Base-by-base conservation (phyloP, 1,284 basidiomycete species). In the Inonotus hispidus region DNA sequence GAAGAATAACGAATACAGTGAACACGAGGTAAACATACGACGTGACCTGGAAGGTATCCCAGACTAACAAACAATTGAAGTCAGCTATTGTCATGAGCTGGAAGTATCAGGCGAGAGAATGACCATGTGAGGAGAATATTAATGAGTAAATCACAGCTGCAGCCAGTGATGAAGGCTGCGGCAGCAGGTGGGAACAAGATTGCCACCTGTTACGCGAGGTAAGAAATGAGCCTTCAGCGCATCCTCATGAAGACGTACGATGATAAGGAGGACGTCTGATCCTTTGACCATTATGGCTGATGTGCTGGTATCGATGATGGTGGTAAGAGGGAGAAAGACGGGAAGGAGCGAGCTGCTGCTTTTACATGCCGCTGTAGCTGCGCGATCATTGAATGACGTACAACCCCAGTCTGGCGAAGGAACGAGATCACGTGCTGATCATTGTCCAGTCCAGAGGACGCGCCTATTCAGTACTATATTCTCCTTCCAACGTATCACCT, bases 111-210 rank as follows among this genome's bases (percentile, higher is more conserved):
- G 35, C 45, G 32, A 32, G 32, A 4, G 57, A 37, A 73, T 83
- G 60, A 70, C 87, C 83, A 87, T 0, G 90, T 93, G 67, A 93
- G 73, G 60, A 80, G 73, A 63, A 92, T 82, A 75, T 90, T 92
- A 76, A 94, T 92, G 65, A 92, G 78, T 45, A 92, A 77, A 72
- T 92, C 90, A 69, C 87, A 90, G 60, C 81, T 80, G 72, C 89
- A 92, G 27, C 91, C 90, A 1, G 89, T 85, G 65, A 92, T 77
- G 69, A 92, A 84, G 0, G 77, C 83, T 6, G 84, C 90, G 0
- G 88, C 83, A 1, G 84, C 85, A 7, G 85, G 85, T 1, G 85
- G 85, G 70, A 87, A 87, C 49, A 88, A 66, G 71, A 96, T 91
- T 14, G 92, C 87, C 61, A 92, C 83, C 84, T 90, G 32, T 32